Conservation (phyloP, 805 yeast species). For the Wickerhamomyces silvicola region DNA sequence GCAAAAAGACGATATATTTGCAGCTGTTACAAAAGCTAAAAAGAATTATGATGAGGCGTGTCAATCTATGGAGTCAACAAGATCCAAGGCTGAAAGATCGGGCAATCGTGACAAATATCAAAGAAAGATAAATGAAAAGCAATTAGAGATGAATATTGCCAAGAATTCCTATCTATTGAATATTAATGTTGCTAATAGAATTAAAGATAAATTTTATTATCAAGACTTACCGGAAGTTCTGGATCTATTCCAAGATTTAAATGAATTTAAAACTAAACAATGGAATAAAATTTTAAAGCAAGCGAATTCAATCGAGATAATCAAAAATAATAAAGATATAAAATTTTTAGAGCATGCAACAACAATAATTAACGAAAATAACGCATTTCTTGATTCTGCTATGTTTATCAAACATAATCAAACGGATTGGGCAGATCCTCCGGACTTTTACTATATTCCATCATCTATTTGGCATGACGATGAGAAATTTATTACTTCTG, state of each 20-base stretch:
- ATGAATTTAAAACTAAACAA: constrained; percentile 68
- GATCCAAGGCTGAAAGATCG: constrained; percentile 65
- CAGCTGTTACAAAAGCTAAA: constrained; percentile 38
- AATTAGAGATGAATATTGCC: constrained; percentile 77
- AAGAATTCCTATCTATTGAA: constrained; percentile 79
- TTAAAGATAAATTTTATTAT: constrained; percentile 87
- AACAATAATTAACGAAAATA: constrained; percentile 58
- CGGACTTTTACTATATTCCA: constrained; percentile 79
- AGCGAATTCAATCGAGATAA: constrained; percentile 50
- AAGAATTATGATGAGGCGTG: constrained; percentile 77
- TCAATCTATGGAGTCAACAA: constrained; percentile 68
- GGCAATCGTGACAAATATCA: constrained; percentile 42
- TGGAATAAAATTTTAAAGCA: constrained; percentile 61
- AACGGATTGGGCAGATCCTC: constrained; percentile 75
- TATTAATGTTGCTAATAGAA: constrained; percentile 78
- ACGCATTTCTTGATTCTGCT: constrained; percentile 68
- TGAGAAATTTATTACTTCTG: constrained; percentile 57
- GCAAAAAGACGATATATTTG: constrained; percentile 28
- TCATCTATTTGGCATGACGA: constrained; percentile 97
- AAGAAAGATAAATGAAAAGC: constrained; percentile 50
- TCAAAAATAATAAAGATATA: constrained; percentile 37
- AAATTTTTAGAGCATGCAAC: constrained; percentile 44
- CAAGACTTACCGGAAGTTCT: constrained; percentile 90
- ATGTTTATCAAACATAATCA: constrained; percentile 91
- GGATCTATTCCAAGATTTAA: constrained; percentile 77